Conservation (phyloP, 75 land plant genomes). For the Isoetes taiwanensis region DNA sequence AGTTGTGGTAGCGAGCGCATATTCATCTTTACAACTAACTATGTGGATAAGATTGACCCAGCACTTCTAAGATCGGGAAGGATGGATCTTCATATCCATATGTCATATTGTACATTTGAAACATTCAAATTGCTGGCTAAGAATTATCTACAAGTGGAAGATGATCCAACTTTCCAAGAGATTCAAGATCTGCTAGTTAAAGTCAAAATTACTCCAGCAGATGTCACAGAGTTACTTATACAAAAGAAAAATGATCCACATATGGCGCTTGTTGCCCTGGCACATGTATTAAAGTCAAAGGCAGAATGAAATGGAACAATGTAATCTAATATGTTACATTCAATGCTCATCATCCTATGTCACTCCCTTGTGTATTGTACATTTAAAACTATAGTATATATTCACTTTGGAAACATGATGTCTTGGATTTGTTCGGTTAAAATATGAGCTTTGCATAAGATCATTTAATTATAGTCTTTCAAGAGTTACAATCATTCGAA, state of each 20-base stretch:
- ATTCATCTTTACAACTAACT: slow-evolving; percentile 4
- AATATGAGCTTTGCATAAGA: too few relatives aligned
- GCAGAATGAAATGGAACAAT: too few relatives aligned
- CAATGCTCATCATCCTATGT: too few relatives aligned
- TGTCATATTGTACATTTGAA: not conserved
- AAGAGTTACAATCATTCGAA: too few relatives aligned
- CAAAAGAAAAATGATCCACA: not conserved
- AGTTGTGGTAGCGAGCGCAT: slow-evolving; percentile 4
- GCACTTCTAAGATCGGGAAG: not conserved
- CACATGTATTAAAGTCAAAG: too few relatives aligned
- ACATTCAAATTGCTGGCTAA: not conserved
- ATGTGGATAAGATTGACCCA: not conserved
- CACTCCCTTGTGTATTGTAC: too few relatives aligned
- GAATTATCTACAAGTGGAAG: not conserved
- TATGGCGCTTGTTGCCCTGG: not conserved
- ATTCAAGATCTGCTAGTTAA: not conserved
- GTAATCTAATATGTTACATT: too few relatives aligned
- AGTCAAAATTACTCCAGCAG: not conserved
- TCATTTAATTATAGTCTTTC: too few relatives aligned
- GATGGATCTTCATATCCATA: slow-evolving; percentile 5
- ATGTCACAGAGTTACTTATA: not conserved
- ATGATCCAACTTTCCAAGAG: not conserved
- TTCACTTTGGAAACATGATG: too few relatives aligned
- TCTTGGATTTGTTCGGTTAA: too few relatives aligned
- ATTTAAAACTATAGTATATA: too few relatives aligned